phyloP scores from a whole-genome alignment of 192 early-diverging fungal species.

The Backusella mclennaniae region DNA sequence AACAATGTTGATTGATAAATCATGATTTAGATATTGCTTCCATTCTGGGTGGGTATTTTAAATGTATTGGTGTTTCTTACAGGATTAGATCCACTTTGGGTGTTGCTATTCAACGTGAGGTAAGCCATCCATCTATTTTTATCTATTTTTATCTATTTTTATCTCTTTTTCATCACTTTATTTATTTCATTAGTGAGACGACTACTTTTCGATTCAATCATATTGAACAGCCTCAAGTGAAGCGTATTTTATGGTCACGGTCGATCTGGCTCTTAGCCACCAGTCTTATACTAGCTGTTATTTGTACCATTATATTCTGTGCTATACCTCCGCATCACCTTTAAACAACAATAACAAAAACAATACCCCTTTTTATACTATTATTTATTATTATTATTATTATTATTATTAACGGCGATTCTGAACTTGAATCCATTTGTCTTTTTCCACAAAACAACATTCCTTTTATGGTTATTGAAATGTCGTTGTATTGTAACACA shows the following conservation, averaged over 20 bases:
- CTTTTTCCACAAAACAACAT: not conserved
- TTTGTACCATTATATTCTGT: constrained; percentile 34
- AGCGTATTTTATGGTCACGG: constrained; percentile 27
- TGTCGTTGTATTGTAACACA: not conserved
- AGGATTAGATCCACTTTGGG: constrained; percentile 43
- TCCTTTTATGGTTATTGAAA: not conserved
- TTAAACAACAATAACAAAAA: not conserved
- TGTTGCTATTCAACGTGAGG: constrained; percentile 39
- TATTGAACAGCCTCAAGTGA: constrained; percentile 34
- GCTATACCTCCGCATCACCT: constrained; percentile 28
- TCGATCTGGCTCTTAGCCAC: constrained; percentile 28
- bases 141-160: too few relatives aligned
- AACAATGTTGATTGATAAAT: not conserved
- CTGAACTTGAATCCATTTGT: too few relatives aligned
- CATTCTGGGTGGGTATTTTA: constrained; percentile 39
- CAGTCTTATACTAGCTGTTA: constrained; percentile 20
- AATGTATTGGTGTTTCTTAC: constrained; percentile 39
- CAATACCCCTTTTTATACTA: not conserved
- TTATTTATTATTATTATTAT: not conserved
- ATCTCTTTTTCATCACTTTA: not conserved
- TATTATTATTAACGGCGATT: not conserved
- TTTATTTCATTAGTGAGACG: constrained; percentile 29
- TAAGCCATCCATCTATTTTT: not conserved
- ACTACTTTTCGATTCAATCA: constrained; percentile 36
- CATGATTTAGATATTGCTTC: constrained; percentile 26